phyloP scores from a whole-genome alignment of 352 stramenopile species.

The Globisporangium yorkense region DNA sequence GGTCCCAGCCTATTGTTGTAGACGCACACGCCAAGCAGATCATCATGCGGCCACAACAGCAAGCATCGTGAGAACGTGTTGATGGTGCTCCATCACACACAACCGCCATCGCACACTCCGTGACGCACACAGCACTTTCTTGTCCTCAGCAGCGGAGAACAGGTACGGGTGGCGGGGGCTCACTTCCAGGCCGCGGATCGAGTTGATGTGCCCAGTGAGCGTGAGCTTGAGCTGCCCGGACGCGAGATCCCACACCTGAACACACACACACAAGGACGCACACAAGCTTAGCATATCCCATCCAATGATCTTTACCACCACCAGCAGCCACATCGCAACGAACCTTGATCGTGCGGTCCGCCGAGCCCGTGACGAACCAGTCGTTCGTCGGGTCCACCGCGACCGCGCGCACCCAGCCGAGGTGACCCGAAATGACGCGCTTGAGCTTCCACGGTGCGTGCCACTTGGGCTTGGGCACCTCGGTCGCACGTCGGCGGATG shows the following conservation, averaged over 20 bases:
- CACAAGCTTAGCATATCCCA: not conserved
- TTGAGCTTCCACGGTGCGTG: constrained; percentile 98
- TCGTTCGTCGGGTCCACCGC: constrained; percentile 98
- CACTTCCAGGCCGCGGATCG: constrained; percentile 95
- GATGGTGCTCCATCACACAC: not conserved
- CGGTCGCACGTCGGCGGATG: constrained; percentile 66
- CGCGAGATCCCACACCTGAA: constrained; percentile 92
- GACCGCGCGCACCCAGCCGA: constrained; percentile 97
- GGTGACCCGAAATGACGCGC: constrained; percentile 93
- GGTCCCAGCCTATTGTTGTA: constrained; percentile 91
- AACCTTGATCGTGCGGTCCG: constrained; percentile 97
- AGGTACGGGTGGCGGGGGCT: constrained; percentile 95
- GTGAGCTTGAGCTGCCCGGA: constrained; percentile 97
- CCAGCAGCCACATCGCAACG: not conserved
- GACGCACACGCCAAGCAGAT: not conserved
- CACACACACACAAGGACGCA: not conserved
- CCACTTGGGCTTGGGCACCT: constrained; percentile 96
- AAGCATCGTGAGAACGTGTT: not conserved
- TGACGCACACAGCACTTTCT: constrained; percentile 92
- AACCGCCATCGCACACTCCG: not conserved
- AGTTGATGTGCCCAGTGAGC: constrained; percentile 98
- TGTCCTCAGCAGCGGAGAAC: constrained; percentile 98
- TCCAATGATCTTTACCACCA: not conserved
- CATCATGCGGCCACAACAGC: too few species aligned
- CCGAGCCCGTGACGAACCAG: constrained; percentile 97